phyloP scores from a whole-genome alignment of 2,329 filamentous ascomycete genomes.

The Ophiostoma populinum region DNA sequence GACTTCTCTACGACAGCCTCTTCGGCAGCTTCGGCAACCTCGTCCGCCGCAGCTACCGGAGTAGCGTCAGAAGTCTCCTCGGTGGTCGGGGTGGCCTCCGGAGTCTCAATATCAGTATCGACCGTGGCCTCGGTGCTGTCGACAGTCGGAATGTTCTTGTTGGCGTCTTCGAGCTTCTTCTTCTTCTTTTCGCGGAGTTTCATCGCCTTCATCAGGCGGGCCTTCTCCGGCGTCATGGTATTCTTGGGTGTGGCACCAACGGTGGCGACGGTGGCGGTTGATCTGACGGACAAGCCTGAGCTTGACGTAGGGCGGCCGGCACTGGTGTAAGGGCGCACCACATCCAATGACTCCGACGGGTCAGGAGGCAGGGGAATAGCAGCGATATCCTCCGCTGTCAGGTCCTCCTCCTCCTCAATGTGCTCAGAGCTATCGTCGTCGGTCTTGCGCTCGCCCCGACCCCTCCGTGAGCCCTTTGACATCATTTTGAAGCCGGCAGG shows the following conservation, averaged over 20 bases:
- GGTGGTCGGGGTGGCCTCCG: background rate
- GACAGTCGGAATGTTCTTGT: constrained; percentile 13
- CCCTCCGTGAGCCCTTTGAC: constrained; percentile 37
- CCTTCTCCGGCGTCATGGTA: constrained; percentile 71
- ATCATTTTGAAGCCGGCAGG: constrained; percentile 64
- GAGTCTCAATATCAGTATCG: background rate
- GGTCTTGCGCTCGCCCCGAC: constrained; percentile 19
- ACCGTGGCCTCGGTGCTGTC: constrained; percentile 13
- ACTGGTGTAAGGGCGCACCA: constrained; percentile 19
- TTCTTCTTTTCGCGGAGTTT: constrained; percentile 73
- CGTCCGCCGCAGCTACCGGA: background rate
- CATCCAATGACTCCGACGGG: constrained; percentile 14
- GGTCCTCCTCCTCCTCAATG: constrained; percentile 2
- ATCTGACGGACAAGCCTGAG: constrained; percentile 27
- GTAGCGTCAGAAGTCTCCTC: constrained; percentile 1
- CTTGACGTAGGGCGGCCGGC: constrained; percentile 24
- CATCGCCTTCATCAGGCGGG: constrained; percentile 83
- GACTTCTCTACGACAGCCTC: too few species aligned
- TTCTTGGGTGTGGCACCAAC: constrained; percentile 24
- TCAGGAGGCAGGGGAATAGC: constrained; percentile 18
- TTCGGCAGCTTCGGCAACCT: too few species aligned
- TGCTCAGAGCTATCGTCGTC: background rate
- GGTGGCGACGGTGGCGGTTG: constrained; percentile 18
- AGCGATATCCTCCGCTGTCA: background rate
- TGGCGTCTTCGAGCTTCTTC: constrained; percentile 21